A percentile compares a stretch with the other conserved stretches of the same genome.
Evolutionary conservation across 495 filamentous ascomycete species (phyloP).

Genomic region (Rusavskia elegans): DNA sequence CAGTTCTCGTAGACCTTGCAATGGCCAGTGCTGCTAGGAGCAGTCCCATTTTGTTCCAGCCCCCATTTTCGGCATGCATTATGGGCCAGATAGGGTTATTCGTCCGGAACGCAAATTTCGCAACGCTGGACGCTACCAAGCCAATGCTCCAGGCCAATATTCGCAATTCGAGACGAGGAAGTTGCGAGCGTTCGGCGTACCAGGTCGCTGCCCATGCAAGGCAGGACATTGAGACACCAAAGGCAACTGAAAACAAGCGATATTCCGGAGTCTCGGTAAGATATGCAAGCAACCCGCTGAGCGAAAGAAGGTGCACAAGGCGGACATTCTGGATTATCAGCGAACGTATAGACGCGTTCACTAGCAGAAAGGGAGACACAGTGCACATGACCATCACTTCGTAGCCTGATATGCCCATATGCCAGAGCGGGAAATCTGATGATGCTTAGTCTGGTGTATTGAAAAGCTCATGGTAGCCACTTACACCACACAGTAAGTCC

Average conservation of each 20-base stretch:
- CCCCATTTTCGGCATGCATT: slow-evolving; percentile 76
- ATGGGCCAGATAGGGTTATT: slow-evolving; percentile 98
- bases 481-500: slow-evolving; percentile 87
- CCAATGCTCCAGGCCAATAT: slow-evolving; percentile 70
- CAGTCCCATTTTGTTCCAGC: slow-evolving; percentile 78
- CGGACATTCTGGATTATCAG: slow-evolving; percentile 53
- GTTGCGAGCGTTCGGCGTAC: slow-evolving; percentile 61
- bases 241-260: slow-evolving; percentile 66
- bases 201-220: slow-evolving; percentile 70
- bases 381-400: slow-evolving; percentile 76
- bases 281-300: slow-evolving; percentile 68
- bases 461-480: slow-evolving; percentile 17
- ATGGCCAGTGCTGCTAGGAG: slow-evolving; percentile 59
- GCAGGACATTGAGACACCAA: slow-evolving; percentile 62
- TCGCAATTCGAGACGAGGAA: slow-evolving; percentile 59
- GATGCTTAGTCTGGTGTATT: not conserved
- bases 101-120: slow-evolving; percentile 90
- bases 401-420: slow-evolving; percentile 98
- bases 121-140: slow-evolving; percentile 65
- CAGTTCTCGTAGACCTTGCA: slow-evolving; percentile 47
- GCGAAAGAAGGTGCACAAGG: slow-evolving; percentile 54
- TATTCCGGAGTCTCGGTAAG: slow-evolving; percentile 54
- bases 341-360: slow-evolving; percentile 49
- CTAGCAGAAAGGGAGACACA: slow-evolving; percentile 70
- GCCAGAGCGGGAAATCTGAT: slow-evolving; percentile 92